Base-by-base conservation (phyloP, 306 rosid species). In the Trifolium subterraneum region DNA sequence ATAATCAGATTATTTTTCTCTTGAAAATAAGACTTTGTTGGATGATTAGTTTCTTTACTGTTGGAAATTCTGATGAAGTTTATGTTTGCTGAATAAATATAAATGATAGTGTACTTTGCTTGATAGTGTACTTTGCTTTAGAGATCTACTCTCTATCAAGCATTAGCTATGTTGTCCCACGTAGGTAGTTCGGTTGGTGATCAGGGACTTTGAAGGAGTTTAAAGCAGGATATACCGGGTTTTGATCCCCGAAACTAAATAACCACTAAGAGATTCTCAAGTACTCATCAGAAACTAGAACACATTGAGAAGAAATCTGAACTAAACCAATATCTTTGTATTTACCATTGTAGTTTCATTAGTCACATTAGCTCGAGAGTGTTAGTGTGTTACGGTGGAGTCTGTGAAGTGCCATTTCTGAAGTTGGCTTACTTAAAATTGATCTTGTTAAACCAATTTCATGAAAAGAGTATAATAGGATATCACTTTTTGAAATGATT, bases 81-180 rank as follows among this genome's bases (percentile, higher is more conserved):
- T 44, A 13, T 47, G 62, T 44, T 13, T 47, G 62, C 42, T 79
- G 2, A 45, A n/a, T 31, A 42, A 41, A 19, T 22, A 50, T 38
- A 41, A 44, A n/a, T 63, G 18, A 59, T 50, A 56, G 38, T 35
- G 15, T 78, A 10, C 8, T 64, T 72, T 35, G 64, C 15, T 19
- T 61, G 18, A 59, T 50, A 56, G 38, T 35, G 15, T 78, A 10
- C 8, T 64, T 72, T 35, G 64, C 15, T 19, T 61, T 45, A 18
- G 62, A 77, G 63, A 67, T 77, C 72, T 81, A 48, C 23, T 70
- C 41, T 72, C 35, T 50, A 22, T 38, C 14, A 11, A 35, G 58
- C 58, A 35, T 45, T 35, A 0, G 29, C 60, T 35, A 44, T 7
- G 50, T 13, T 44, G 50, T 44, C n/a, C n/a, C 16, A 44, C 6